A percentile compares a stretch with the other conserved stretches of the same genome.
phyloP scores from a whole-genome alignment of 116 monocot species.

The Phalaenopsis hybrid region DNA sequence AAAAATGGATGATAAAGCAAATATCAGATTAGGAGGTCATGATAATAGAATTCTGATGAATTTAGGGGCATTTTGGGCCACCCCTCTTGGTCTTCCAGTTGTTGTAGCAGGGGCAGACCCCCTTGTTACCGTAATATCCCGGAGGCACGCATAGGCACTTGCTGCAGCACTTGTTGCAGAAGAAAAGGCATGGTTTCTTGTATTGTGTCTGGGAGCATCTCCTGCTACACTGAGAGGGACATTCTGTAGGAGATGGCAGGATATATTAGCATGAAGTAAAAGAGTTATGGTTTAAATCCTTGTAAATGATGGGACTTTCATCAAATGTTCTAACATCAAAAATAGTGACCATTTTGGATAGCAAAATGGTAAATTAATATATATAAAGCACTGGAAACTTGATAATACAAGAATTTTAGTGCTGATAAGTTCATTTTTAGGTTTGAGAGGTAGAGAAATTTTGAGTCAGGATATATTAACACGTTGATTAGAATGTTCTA shows the following conservation, averaged over 20 bases:
- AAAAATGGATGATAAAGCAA: neutral
- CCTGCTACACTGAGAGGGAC: constrained; percentile 41
- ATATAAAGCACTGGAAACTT: no score
- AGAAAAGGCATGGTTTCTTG: constrained; percentile 67
- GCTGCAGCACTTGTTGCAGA: constrained; percentile 56
- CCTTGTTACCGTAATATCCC: constrained; percentile 60
- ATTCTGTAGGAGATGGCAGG: constrained; percentile 27
- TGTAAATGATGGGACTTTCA: no score
- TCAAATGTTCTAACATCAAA: no score
- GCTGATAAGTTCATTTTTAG: no score
- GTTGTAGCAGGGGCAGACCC: constrained; percentile 66
- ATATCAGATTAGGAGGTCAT: neutral
- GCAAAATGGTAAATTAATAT: no score
- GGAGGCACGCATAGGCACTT: constrained; percentile 62
- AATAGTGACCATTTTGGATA: no score
- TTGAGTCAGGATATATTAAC: no score
- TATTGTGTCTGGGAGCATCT: constrained; percentile 50
- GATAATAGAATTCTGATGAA: neutral
- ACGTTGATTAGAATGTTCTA: no score
- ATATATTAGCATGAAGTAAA: neutral
- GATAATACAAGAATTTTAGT: no score
- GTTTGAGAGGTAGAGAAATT: no score
- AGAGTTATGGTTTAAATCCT: no score
- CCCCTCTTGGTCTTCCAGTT: constrained; percentile 78
- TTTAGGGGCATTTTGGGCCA: constrained; percentile 70